These are phyloP conservation scores for Colletotrichum horii DNA, from an alignment of 2,329 filamentous ascomycete species.

Conservation along the genomic window DNA sequence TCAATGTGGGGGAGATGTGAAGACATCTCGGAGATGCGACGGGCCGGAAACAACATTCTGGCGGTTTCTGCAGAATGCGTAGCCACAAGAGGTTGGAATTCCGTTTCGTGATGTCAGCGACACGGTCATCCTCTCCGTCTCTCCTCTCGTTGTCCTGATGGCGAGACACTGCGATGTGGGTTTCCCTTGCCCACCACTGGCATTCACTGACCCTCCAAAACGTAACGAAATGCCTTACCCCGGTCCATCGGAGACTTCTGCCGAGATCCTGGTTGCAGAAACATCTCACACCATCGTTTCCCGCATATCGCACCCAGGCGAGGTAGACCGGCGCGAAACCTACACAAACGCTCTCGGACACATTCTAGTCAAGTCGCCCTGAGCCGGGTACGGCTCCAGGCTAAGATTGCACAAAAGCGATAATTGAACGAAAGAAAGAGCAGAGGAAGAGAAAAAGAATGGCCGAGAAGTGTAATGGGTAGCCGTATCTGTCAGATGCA, in stretches of 20 bases:
- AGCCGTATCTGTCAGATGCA: not conserved
- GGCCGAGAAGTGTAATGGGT: not conserved
- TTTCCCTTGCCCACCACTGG: constrained; percentile 1
- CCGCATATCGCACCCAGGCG: not conserved
- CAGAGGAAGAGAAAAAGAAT: not conserved
- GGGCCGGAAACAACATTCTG: not conserved
- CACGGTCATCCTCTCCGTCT: not conserved
- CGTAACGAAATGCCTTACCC: not conserved
- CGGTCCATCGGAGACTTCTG: not conserved
- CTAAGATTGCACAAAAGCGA: not conserved
- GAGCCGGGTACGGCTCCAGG: not conserved
- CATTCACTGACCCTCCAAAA: not conserved
- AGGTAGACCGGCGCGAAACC: not conserved
- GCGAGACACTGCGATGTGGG: not conserved
- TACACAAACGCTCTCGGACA: not conserved
- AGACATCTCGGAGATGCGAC: not conserved
- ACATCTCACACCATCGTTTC: not conserved
- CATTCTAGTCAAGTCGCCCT: not conserved
- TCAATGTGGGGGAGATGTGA: not conserved
- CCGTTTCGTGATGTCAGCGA: constrained; percentile 6
- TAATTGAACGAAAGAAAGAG: not conserved
- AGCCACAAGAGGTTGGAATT: not conserved
- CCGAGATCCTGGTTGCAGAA: not conserved
- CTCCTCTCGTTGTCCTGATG: not conserved
- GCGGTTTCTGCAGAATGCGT: not conserved